Base-by-base conservation (phyloP, 257 asterid species). In the Eustoma russellianum region DNA sequence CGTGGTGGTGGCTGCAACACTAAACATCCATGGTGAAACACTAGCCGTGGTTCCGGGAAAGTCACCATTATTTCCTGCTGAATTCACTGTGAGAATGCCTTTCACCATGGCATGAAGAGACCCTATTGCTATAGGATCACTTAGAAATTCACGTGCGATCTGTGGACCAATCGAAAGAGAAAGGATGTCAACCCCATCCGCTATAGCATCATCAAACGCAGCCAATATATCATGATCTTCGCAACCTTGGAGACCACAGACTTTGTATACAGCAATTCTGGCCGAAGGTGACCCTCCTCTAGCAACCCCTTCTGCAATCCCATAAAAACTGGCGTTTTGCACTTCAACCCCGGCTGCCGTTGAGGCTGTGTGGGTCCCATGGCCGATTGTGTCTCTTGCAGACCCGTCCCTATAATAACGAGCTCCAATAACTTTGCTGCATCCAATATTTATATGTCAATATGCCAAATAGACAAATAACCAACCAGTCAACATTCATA, bases 21-120 rank as follows among this genome's bases (percentile, higher is more conserved):
- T 35, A 24, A 69, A 69, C 51, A 65, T n/a, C 79, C 79, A 73
- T 0, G 75, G 67, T 0, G 46, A 59, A 1, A 28, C 14, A 17
- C 79, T 69, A 5, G 47, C 0, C 10, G 64, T 41, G 0, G n/a
- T 11, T 18, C 49, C 53, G 0, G 34, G 16, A 9, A 4, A 1
- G 15, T 24, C 24, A 5, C 63, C 74, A 8, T 11, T 13, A 33
- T 72, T 73, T 2, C 78, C 74, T 0, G 71, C 71, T 0, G 78
- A 9, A 2, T 68, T 50, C 40, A 68, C 69, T 5, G 65, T 55
- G 0, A 72, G 60, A 35, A 72, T 50, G 4, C 74, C 78, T 30
- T 64, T 72, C 15, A 5, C 15, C 7, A 41, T 18, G 9, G 50
- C 50, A 41, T 55, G 60, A 40, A 55, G 38, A 16, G 48, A 6